Evolutionary conservation across 768 basidiomycete species (phyloP), one percentile per base, ranked within the genome.

Genomic region (Lactarius evosmus): DNA sequence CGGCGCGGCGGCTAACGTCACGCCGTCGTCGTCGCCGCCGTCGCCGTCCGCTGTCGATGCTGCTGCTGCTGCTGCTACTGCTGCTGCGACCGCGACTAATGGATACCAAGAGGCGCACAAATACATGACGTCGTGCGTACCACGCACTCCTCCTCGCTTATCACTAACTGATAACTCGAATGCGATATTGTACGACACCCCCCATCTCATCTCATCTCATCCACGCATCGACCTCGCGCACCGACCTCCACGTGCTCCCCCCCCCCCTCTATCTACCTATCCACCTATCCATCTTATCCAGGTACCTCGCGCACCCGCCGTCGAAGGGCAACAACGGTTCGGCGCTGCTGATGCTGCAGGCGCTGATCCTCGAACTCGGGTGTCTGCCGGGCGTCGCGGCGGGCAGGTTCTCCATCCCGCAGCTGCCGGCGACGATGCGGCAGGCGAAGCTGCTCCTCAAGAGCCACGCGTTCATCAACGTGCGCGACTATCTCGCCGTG

Each of bases 281-380:
- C n/a, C 11, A n/a, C n/a, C n/a, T n/a, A n/a, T n/a, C n/a, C n/a
- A n/a, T n/a, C 55, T 16, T 14, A 40, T 25, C 33, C 62, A 86
- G 83, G 17, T 85, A 82, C 76, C 77, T 87, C 41, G 78, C 79
- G 2, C 79, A 80, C 65, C 80, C 84, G 1, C 73, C 78, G 30
- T 33, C 72, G 6, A 79, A 77, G 17, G 61, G 70, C 29, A 76
- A 80, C 66, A 73, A 76, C 6, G 75, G 78, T 9, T 80, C 79
- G 58, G 78, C 83, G 41, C 81, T 92, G 38, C 78, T 81, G 7
- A 77, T 92, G 41, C 78, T 91, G 7, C 90, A 91, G 62, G 85
- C 88, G 0, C 81, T 92, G 63, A 85, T 90, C 67, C 78, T 91
- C 65, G 91, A 92, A 74, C 79, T 92, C n/a, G 89, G 89, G 7